Percentiles rank a stretch among this genome's conserved stretches.
phyloP scores from a whole-genome alignment of 2,329 filamentous ascomycete species.

The Cercospora nicotianae region DNA sequence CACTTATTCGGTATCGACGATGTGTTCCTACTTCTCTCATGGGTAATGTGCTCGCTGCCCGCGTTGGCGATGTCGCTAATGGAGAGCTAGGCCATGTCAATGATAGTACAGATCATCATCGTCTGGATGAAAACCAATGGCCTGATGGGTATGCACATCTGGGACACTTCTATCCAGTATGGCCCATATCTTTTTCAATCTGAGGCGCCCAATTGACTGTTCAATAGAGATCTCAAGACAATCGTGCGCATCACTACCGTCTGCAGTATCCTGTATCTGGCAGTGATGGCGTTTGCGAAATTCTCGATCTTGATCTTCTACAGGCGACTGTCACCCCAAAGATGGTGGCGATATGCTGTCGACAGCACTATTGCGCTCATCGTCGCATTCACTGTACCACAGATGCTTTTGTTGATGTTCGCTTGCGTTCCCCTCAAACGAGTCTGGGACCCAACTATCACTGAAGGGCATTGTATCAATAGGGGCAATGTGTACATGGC shows the following conservation, averaged over 20 bases:
- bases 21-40: conserved; percentile 18
- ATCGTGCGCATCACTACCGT: conserved; percentile 11
- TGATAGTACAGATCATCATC: conserved; percentile 19
- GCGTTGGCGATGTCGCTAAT: not conserved
- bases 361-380: conserved; percentile 17
- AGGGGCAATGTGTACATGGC: conserved; percentile 19
- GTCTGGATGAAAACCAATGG: conserved; percentile 9
- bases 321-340: conserved; percentile 15
- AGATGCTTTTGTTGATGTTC: conserved; percentile 17
- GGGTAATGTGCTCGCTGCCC: conserved; percentile 1
- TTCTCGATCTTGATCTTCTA: conserved; percentile 23
- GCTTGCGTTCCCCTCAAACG: conserved; percentile 21
- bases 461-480: conserved; percentile 19
- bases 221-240: conserved; percentile 4
- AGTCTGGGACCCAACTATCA: conserved; percentile 21
- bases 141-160: conserved; percentile 20
- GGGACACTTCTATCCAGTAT: conserved; percentile 10
- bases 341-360: conserved; percentile 19
- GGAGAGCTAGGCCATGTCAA: conserved; percentile 13
- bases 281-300: conserved; percentile 21
- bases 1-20: conserved; percentile 23
- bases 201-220: not conserved
- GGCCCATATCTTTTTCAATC: not conserved
- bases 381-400: conserved; percentile 13
- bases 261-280: conserved; percentile 15